phyloP scores from a whole-genome alignment of 106 monocot genomes.

The Dioscorea dumetorum region DNA sequence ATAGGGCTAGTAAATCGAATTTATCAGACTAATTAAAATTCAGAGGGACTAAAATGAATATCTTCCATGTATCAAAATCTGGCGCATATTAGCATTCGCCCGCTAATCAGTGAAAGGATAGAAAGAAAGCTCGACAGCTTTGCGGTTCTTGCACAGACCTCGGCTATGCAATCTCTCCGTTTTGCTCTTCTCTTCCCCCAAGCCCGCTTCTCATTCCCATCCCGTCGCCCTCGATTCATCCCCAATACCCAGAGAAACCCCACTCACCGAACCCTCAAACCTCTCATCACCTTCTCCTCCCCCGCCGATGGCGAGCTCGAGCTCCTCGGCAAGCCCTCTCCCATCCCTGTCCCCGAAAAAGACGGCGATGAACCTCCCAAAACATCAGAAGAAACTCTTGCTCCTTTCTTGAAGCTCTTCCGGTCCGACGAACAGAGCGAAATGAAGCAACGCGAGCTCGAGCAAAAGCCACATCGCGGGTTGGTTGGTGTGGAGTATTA shows the following conservation, averaged over 20 bases:
- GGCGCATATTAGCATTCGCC: neutral
- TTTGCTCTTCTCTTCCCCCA: neutral
- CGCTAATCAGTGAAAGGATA: neutral
- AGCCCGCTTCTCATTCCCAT: neutral
- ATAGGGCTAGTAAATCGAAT: too few species aligned
- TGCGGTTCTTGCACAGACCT: too few species aligned
- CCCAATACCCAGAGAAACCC: neutral
- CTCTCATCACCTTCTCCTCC: neutral
- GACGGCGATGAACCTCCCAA: constrained; percentile 6
- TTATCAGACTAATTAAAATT: too few species aligned
- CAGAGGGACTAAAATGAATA: neutral
- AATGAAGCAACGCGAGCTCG: neutral
- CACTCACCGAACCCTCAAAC: neutral
- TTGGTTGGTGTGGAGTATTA: constrained; percentile 44
- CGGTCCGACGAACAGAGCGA: constrained; percentile 6
- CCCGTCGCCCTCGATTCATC: neutral
- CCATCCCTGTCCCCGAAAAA: constrained; percentile 14
- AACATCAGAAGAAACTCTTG: constrained; percentile 32
- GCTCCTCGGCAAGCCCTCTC: constrained; percentile 24
- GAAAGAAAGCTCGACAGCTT: neutral
- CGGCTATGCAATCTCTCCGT: neutral
- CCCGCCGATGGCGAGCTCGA: constrained; percentile 6
- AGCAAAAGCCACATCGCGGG: neutral
- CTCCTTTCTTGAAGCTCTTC: constrained; percentile 61
- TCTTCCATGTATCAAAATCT: constrained; percentile 1